Conservation (phyloP, 306 rosid species). For the Cicer yamashitae region DNA sequence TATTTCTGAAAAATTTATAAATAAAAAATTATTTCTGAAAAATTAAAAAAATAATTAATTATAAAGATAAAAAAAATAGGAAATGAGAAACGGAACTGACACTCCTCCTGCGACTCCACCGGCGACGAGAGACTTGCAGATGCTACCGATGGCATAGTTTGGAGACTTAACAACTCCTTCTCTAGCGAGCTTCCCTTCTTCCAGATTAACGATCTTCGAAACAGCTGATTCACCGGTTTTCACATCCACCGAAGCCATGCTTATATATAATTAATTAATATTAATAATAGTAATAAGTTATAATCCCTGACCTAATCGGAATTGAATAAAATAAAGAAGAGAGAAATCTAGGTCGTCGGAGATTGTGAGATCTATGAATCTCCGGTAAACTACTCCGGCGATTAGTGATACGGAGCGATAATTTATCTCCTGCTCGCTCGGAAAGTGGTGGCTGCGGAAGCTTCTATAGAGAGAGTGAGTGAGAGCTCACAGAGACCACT, state of each 20-base stretch:
- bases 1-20: too few relatives aligned
- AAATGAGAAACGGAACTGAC: constrained; percentile 68
- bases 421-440: background rate
- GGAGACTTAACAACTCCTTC: constrained; percentile 92
- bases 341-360: constrained; percentile 25
- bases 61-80: background rate
- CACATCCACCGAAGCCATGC: constrained; percentile 94
- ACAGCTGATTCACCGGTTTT: constrained; percentile 82
- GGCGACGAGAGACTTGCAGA: constrained; percentile 92
- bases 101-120: constrained; percentile 99
- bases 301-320: constrained; percentile 26
- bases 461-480: background rate
- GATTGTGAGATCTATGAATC: constrained; percentile 38
- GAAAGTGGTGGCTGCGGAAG: constrained; percentile 43
- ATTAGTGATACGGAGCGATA: constrained; percentile 1
- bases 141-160: constrained; percentile 60
- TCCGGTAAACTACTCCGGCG: background rate
- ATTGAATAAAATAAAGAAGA: background rate
- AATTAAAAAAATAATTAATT: background rate
- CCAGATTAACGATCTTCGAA: constrained; percentile 79
- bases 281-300: background rate
- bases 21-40: too few relatives aligned
- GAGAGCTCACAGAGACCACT: constrained; percentile 26
- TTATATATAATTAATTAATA: background rate
- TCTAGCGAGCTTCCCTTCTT: constrained; percentile 90